Evolutionary conservation across 352 stramenopile genomes (phyloP), one percentile per base, ranked within the genome.

Genomic region (Pythium folliculosum): DNA sequence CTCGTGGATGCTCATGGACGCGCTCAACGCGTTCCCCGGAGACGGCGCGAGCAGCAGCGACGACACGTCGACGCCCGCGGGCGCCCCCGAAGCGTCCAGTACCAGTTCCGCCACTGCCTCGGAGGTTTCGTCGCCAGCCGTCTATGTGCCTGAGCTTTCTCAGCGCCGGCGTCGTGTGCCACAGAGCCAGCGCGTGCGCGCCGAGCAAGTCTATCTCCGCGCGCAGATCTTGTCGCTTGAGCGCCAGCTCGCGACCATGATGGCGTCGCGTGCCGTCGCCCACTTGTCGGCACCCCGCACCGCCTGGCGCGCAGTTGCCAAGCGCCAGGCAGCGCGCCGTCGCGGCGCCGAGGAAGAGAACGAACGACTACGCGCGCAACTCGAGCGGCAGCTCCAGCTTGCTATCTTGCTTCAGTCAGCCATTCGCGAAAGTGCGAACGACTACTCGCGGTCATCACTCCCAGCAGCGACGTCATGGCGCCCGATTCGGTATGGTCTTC

Each of bases 341-440:
- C 21, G 45, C 45, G 45, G 19, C 6, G 45, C 45, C 6, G 45
- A 51, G 45, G 23, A 51, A 51, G 45, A 51, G 45, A 51, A 51
- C 45, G 45, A 51, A 22, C 10, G 17, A 16, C 45, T 51, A 22
- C 45, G 45, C 19, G 14, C 13, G 45, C 21, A 51, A 21, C 45
- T 51, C 10, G 8, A 27, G 45, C 45, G 45, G 8, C 45, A 51
- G 23, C 45, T 51, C 19, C 45, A 51, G 45, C 45, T 51, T 22
- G 45, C 45, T 4, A 51, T 27, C 19, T 17, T 22, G 17, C 45
- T 51, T 21, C 19, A 51, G 45, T 8, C 23, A 19, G 45, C 23
- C 19, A 51, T 51, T 13, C 10, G 45, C 19, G 19, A 51, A 13
- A 19, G 45, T 27, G 12, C 45, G 19, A 51, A 10, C 45, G 45